These are phyloP conservation scores for Lipomyces spencermartinsiae DNA, from an alignment of 805 yeast species.

Conservation along the genomic window DNA sequence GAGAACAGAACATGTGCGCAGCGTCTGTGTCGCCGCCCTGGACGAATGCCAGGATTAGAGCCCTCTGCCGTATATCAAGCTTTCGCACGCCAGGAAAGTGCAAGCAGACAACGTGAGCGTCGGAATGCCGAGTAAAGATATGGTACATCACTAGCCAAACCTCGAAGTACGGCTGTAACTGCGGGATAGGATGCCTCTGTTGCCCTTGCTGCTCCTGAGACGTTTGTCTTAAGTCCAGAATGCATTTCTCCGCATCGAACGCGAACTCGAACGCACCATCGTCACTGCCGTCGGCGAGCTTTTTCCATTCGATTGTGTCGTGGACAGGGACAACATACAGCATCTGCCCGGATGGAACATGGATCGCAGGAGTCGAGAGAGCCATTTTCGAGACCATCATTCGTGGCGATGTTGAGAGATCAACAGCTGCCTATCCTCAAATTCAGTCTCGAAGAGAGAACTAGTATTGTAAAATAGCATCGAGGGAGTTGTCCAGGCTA, in stretches of 20 bases:
- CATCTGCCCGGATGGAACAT: neutral
- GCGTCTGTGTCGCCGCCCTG: neutral
- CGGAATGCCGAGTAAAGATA: neutral
- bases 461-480: too few relatives aligned
- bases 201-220: neutral
- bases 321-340: neutral
- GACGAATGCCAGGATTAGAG: neutral
- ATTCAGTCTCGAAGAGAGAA: too few relatives aligned
- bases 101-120: neutral
- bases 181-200: neutral
- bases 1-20: slow-evolving; percentile 6
- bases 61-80: neutral
- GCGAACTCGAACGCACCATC: neutral
- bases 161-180: neutral
- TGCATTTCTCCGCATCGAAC: neutral
- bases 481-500: too few relatives aligned
- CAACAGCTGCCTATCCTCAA: too few relatives aligned
- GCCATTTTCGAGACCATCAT: too few relatives aligned
- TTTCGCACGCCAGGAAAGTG: neutral
- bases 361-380: too few relatives aligned
- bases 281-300: neutral
- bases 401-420: too few relatives aligned
- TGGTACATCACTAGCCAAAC: neutral
- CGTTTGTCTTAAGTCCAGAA: neutral
- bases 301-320: neutral